phyloP scores from a whole-genome alignment of 371 early-diverging fungal genomes.

The Lichtheimia ornata region DNA sequence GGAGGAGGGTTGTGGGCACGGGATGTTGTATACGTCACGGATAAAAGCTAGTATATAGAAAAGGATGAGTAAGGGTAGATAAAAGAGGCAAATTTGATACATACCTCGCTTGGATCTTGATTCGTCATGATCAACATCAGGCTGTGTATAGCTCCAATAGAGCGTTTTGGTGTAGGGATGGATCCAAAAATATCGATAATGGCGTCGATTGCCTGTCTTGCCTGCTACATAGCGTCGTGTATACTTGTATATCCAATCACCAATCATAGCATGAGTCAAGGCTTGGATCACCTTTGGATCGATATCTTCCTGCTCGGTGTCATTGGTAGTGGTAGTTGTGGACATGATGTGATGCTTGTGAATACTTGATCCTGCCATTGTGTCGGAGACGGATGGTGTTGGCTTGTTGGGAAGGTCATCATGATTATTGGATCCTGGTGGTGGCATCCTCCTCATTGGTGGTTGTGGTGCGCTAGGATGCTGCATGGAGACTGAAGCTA shows the following conservation, averaged over 20 bases:
- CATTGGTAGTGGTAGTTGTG: slow-evolving; percentile 27
- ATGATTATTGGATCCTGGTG: background rate
- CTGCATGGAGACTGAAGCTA: background rate
- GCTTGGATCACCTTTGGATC: slow-evolving; percentile 41
- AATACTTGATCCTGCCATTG: background rate
- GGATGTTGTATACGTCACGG: slow-evolving; percentile 56
- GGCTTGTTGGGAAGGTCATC: background rate
- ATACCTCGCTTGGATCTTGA: slow-evolving; percentile 54
- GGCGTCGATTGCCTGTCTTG: slow-evolving; percentile 24
- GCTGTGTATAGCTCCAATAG: slow-evolving; percentile 76
- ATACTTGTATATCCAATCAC: slow-evolving; percentile 77
- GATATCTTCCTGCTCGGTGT: slow-evolving; percentile 51
- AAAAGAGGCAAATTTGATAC: background rate
- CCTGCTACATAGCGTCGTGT: slow-evolving; percentile 62
- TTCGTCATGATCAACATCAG: slow-evolving; percentile 59
- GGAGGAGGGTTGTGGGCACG: slow-evolving; percentile 35
- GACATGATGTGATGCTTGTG: background rate
- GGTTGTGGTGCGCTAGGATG: background rate
- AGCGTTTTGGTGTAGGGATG: slow-evolving; percentile 83
- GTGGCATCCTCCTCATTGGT: background rate
- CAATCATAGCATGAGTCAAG: slow-evolving; percentile 83
- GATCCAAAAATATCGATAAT: slow-evolving; percentile 76
- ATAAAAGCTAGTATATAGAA: slow-evolving; percentile 50
- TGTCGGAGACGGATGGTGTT: background rate
- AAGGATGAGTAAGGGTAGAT: background rate